Evolutionary conservation across 306 rosid genomes (phyloP), one percentile per base, ranked within the genome.

Genomic region (Albizia julibrissin): DNA sequence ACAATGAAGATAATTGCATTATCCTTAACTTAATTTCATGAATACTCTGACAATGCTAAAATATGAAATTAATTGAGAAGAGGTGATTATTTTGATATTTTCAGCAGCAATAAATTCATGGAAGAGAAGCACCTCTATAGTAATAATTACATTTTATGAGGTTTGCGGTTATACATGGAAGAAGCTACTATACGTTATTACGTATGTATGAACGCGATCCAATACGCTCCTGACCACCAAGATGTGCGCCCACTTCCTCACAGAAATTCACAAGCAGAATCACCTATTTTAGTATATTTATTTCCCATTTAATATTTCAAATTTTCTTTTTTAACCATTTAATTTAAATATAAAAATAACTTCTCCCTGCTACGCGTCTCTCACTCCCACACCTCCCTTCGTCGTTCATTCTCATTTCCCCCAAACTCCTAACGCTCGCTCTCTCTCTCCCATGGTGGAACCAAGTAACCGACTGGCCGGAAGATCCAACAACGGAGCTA

Each of bases 361-460:
- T 29, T 2, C 34, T 27, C 27, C 29, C 64, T 31, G 4, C 70
- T 80, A 78, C 87, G 52, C 84, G 37, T 43, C 9, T 43, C 54
- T 89, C 85, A 72, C 71, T 90, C 15, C 8, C 16, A 10, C 72
- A 39, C 69, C 49, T 7, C 31, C 50, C 18, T 10, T 12, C 14
- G 10, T 37, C 49, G n/a, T 69, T 39, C 87, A 34, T 82, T 75
- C 58, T 73, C 31, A n/a, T 24, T 69, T 75, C 56, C 83, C 78
- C 79, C 42, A 47, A 15, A 19, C 69, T 68, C 52, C 42, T 18
- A 40, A 44, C 78, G 74, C 80, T 72, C 44, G 62, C 50, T 73
- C 46, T 74, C 46, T 70, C 69, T 50, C 81, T 64, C 65, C 87
- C 87, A 82, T 84, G 93, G 90, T 81, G 91, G 89, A 89, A 82